Percentiles rank a stretch among this genome's conserved stretches.
Conservation (phyloP, 768 basidiomycete genomes). For the Phlebiopsis flavidoalba region DNA sequence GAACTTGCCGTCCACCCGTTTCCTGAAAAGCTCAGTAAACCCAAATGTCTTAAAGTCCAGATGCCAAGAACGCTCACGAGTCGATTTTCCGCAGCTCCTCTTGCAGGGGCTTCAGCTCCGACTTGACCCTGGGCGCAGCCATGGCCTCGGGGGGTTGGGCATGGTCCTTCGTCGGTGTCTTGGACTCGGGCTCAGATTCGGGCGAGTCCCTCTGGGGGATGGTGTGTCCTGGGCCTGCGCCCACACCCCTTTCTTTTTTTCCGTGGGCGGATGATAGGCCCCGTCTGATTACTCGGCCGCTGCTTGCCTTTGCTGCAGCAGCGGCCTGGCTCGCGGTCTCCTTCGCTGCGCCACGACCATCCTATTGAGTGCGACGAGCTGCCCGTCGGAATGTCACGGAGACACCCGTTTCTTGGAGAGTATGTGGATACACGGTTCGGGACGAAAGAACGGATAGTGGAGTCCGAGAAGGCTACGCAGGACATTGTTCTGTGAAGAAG, state of each 20-base stretch:
- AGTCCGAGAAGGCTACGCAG: conserved; percentile 76
- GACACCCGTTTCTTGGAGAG: conserved; percentile 84
- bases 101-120: conserved; percentile 81
- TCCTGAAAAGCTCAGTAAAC: conserved; percentile 35
- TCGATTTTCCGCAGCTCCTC: conserved; percentile 96
- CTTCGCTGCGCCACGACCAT: no score
- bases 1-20: conserved; percentile 95
- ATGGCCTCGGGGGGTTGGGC: conserved; percentile 15
- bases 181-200: conserved; percentile 15
- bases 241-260: no score
- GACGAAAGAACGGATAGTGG: conserved; percentile 81
- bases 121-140: conserved; percentile 18
- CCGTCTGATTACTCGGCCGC: background rate
- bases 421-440: conserved; percentile 87
- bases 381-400: conserved; percentile 84
- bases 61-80: conserved; percentile 60
- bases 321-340: conserved; percentile 71
- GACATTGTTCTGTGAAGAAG: conserved; percentile 63
- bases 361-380: conserved; percentile 81
- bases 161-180: conserved; percentile 23
- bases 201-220: background rate
- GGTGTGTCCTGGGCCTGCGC: background rate
- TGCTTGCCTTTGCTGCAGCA: background rate
- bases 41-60: conserved; percentile 8
- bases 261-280: background rate